Percentiles rank a stretch among this genome's conserved stretches.
Conservation (phyloP, 148 eudicot genomes). For the Amaranthus cruentus region DNA sequence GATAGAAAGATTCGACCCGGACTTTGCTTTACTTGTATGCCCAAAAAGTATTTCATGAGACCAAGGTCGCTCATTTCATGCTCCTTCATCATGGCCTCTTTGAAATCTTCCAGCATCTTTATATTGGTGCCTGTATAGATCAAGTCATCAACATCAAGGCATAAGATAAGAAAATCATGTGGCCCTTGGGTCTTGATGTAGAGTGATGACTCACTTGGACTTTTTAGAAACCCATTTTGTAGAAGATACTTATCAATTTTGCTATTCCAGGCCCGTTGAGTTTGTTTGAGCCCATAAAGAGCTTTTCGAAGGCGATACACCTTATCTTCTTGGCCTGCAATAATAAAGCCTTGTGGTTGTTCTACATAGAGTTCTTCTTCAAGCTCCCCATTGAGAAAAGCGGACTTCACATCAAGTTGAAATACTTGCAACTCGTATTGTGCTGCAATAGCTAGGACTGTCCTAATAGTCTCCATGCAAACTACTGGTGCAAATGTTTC, state of each 20-base stretch:
- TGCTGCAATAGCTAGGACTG: background rate
- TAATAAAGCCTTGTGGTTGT: conserved; percentile 8
- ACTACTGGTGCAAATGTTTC: conserved; percentile 15
- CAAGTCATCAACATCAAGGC: background rate
- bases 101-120: background rate
- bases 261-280: conserved; percentile 22
- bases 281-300: conserved; percentile 19
- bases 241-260: conserved; percentile 2
- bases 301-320: conserved; percentile 8
- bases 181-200: background rate
- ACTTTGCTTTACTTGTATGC: conserved; percentile 4
- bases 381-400: conserved; percentile 5
- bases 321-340: conserved; percentile 1
- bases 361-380: conserved; percentile 7
- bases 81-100: background rate
- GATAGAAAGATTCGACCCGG: background rate
- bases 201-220: conserved; percentile 6
- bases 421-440: background rate
- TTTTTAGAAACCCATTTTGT: background rate
- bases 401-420: conserved; percentile 19
- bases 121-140: too few species aligned
- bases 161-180: background rate
- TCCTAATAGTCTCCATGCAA: conserved; percentile 10
- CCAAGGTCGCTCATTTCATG: background rate
- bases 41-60: background rate